Evolutionary conservation across 179 eudicot species (phyloP).

Genomic region (Patellifolia procumbens): DNA sequence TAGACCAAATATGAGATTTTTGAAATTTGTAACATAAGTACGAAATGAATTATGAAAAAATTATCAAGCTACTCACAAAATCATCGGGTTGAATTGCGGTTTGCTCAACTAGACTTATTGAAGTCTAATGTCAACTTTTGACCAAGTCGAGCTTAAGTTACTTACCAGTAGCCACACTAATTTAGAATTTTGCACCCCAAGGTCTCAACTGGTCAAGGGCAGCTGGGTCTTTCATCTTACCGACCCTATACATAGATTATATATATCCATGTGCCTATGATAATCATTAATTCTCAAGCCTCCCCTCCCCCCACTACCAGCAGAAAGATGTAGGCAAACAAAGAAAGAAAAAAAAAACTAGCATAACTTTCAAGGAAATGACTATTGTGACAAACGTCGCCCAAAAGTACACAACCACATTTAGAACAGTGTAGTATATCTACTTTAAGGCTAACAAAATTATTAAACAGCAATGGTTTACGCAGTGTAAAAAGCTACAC

Average conservation of each 20-base stretch:
- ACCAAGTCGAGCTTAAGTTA: too few species aligned
- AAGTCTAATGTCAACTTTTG: too few species aligned
- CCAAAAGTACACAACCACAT: background rate
- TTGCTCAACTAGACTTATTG: too few species aligned
- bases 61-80: too few species aligned
- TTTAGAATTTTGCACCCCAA: too few species aligned
- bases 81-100: too few species aligned
- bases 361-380: background rate
- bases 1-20: too few species aligned
- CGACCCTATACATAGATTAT: too few species aligned
- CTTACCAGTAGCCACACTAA: too few species aligned
- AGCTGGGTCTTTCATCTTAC: too few species aligned
- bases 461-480: background rate
- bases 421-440: background rate
- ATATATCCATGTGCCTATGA: background rate
- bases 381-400: background rate
- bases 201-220: too few species aligned
- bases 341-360: background rate
- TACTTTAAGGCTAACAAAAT: background rate
- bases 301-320: background rate
- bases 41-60: background rate
- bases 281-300: background rate
- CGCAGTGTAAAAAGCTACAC: background rate
- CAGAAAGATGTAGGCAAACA: background rate
- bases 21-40: background rate